phyloP scores from a whole-genome alignment of 2,329 filamentous ascomycete species.

The Lasiodiplodia sp. region DNA sequence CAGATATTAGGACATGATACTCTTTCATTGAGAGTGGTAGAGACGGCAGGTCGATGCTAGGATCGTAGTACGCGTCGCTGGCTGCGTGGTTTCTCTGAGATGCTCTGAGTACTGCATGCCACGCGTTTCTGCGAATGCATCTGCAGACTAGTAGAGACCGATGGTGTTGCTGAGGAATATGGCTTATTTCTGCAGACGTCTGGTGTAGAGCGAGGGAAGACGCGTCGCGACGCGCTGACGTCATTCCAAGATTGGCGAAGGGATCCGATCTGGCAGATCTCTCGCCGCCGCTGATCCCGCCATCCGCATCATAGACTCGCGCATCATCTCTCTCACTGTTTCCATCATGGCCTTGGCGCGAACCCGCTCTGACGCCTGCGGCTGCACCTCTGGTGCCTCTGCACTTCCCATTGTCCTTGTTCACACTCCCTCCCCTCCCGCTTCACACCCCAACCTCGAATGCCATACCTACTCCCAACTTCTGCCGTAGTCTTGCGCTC shows the following conservation, averaged over 20 bases:
- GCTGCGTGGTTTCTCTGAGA: not conserved
- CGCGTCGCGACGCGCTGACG: constrained; percentile 25
- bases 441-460: not conserved
- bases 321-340: constrained; percentile 6
- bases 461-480: not conserved
- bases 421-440: not conserved
- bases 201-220: not conserved
- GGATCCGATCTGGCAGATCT: constrained; percentile 16
- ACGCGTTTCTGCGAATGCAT: not conserved
- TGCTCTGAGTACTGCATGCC: not conserved
- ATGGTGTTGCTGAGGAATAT: not conserved
- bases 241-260: constrained; percentile 25
- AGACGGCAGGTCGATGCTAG: not conserved
- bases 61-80: not conserved
- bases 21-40: not conserved
- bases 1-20: not conserved
- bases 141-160: not conserved
- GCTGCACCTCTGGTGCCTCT: not conserved
- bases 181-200: not conserved
- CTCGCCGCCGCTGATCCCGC: constrained; percentile 17
- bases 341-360: constrained; percentile 17
- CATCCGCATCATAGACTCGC: constrained; percentile 24
- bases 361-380: constrained; percentile 9
- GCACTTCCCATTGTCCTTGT: not conserved
- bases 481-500: not conserved